Base-by-base conservation (phyloP, 371 early-diverging fungal genomes). In the Zopfochytrium polystomum region DNA sequence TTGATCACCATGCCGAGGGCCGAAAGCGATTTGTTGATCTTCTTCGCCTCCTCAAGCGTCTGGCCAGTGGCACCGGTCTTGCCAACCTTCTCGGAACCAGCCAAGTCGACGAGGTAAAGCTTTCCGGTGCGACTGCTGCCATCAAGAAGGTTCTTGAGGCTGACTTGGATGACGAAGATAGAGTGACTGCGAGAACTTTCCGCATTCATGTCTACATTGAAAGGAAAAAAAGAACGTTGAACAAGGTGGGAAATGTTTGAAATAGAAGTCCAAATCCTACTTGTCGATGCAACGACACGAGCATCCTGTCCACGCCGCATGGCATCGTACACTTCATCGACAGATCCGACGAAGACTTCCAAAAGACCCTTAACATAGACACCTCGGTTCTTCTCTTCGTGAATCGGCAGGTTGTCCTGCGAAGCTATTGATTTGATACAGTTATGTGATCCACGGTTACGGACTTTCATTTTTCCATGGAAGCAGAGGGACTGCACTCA, bases 1-100 rank as follows among this genome's bases (percentile, higher is more conserved):
- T 94, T 95, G 71, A 99, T 99, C 60, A 99, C 99, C 91, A 95
- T 99, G 50, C 99, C 99, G 20, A 99, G 82, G 0, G 96, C 91
- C 1, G 95, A 91, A 13, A 99, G 81, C 0, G 96, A 96, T 79
- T 93, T 97, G 83, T 99, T 99, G 77, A 99, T 99, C 77, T 95
- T 96, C 75, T 97, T 96, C 60, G 99, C 98, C 75, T 99, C 99
- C 80, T 98, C 97, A 34, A 99, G 76, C 9, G 99, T 93, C 71
- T 95, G 93, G 20, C 99, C 98, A 2, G 95, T 92, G 1, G 99
- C 99, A 63, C 96, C 95, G 18, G 99, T 99, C 77, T 97, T 94
- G 49, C 93, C 92, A 20, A 71, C 67, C 62, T 86, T 95, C 83
- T 99, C 99, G 27, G 99, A 99, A 72, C 99, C 99, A 34, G 99